phyloP scores from a whole-genome alignment of 805 yeast genomes.

The Metschnikowia amazonensis region DNA sequence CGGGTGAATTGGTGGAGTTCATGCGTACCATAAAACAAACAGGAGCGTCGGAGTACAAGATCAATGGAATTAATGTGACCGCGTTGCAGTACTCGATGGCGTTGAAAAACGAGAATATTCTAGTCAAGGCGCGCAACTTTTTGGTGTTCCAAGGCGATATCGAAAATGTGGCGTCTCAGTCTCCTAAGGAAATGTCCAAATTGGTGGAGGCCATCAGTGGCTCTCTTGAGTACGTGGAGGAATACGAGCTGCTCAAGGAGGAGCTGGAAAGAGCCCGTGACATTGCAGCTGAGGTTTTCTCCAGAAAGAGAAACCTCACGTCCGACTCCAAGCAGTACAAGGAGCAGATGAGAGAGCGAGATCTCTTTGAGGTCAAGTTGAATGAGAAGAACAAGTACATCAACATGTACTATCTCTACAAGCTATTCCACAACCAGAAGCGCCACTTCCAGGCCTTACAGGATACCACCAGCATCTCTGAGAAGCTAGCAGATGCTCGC shows the following conservation, averaged over 20 bases:
- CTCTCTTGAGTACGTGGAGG: slow-evolving; percentile 59
- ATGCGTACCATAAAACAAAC: slow-evolving; percentile 55
- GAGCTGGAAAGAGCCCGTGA: slow-evolving; percentile 65
- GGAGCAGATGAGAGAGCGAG: slow-evolving; percentile 71
- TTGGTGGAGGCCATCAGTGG: slow-evolving; percentile 84
- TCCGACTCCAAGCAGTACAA: slow-evolving; percentile 75
- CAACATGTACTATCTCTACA: slow-evolving; percentile 55
- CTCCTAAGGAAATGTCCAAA: slow-evolving; percentile 67
- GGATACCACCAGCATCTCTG: slow-evolving; percentile 17
- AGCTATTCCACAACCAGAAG: slow-evolving; percentile 57
- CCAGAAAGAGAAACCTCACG: slow-evolving; percentile 64
- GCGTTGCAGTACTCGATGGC: slow-evolving; percentile 62
- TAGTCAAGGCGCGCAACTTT: slow-evolving; percentile 86
- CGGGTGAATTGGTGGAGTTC: slow-evolving; percentile 56
- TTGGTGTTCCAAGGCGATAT: slow-evolving; percentile 97
- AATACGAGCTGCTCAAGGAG: slow-evolving; percentile 62
- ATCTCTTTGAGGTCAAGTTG: slow-evolving; percentile 55
- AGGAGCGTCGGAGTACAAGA: slow-evolving; percentile 66
- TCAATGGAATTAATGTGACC: slow-evolving; percentile 58
- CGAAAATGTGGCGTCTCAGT: slow-evolving; percentile 86
- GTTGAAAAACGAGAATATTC: slow-evolving; percentile 72
- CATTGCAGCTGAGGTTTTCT: slow-evolving; percentile 57
- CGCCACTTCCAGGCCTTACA: slow-evolving; percentile 37
- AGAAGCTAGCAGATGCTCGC: slow-evolving; percentile 19
- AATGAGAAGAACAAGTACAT: slow-evolving; percentile 46